Percentiles rank a stretch among this genome's conserved stretches.
phyloP scores from a whole-genome alignment of 2,329 filamentous ascomycete genomes.

The Botrytis cinerea region DNA sequence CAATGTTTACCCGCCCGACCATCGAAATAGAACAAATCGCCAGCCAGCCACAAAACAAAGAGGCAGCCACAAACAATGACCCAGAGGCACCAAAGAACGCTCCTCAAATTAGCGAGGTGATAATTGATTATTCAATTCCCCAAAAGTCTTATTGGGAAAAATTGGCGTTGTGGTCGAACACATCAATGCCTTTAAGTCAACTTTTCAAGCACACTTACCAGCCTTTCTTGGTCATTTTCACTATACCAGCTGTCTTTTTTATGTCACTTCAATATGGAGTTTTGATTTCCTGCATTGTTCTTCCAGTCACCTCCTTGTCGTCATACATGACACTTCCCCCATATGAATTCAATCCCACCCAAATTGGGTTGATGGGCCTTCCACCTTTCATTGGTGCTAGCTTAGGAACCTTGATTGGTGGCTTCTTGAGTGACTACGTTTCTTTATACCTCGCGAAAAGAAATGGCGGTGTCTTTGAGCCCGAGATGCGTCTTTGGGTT shows the following conservation, averaged over 20 bases:
- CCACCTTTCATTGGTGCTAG: not conserved
- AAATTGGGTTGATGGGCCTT: not conserved
- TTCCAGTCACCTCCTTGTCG: not conserved
- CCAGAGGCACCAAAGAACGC: not conserved
- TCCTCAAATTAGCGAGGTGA: not conserved
- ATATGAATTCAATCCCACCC: not conserved
- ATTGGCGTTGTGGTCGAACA: not conserved
- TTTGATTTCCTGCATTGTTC: not conserved
- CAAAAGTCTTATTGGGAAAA: slow-evolving; percentile 2
- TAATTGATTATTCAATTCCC: not conserved
- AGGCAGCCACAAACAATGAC: not conserved
- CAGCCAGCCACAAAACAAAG: not conserved
- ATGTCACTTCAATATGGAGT: not conserved
- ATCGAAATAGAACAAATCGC: not conserved
- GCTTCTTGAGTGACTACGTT: not conserved
- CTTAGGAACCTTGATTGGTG: not conserved
- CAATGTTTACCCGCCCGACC: not conserved
- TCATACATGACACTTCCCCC: not conserved
- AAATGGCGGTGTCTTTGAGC: not conserved
- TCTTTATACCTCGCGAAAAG: not conserved
- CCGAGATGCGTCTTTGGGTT: not conserved
- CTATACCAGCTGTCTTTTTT: not conserved
- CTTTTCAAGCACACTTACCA: not conserved
- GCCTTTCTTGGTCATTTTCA: not conserved
- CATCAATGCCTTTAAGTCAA: not conserved